Evolutionary conservation across 257 asterid species (phyloP), one percentile per base, ranked within the genome.

Genomic region (Nicotiana knightiana): DNA sequence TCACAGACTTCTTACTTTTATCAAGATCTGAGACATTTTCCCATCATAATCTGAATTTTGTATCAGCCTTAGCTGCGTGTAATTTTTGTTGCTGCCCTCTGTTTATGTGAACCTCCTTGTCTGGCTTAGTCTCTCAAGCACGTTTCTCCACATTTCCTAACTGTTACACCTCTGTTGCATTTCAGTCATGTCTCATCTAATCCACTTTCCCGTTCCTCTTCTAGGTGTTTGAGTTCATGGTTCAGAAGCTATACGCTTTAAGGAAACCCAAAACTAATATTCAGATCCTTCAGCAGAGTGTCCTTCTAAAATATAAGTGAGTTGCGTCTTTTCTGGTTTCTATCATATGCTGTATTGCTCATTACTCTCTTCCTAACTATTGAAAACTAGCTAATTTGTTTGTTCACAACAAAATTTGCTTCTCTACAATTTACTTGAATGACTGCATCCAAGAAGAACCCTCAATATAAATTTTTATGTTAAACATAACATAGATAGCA

Each of bases 231-330:
- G 99, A 96, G 85, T 94, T 94, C 89, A 86, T 96, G 82, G 90
- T 93, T 86, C 99, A 96, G 88, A 96, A 94, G 86, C 94, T 96
- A 76, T 92, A 88, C 82, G 98, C 99, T 57, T 86, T 96, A 84
- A 93, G 99, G 91, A 96, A 94, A 85, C 99, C 99, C 81, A 96
- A 96, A 91, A 96, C 99, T 75, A 96, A 96, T 70, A 95, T 96
- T 67, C 99, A 96, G 97, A 96, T 96, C 83, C 98, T 96, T 89
- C 99, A 94, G 82, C 99, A 96, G 87, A 93, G 94, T 84, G 97
- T 96, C 87, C 99, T 96, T 86, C 89, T 96, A 82, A 96, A 96
- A 89, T 92, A 96, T 90, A 96, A 94, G 99, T 96, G 90, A 87
- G 98, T 85, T 85, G 61, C 43, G 17, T 51, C 80, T 75, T 75